Conservation (phyloP, 805 yeast genomes). For the Candida jianshihensis region DNA sequence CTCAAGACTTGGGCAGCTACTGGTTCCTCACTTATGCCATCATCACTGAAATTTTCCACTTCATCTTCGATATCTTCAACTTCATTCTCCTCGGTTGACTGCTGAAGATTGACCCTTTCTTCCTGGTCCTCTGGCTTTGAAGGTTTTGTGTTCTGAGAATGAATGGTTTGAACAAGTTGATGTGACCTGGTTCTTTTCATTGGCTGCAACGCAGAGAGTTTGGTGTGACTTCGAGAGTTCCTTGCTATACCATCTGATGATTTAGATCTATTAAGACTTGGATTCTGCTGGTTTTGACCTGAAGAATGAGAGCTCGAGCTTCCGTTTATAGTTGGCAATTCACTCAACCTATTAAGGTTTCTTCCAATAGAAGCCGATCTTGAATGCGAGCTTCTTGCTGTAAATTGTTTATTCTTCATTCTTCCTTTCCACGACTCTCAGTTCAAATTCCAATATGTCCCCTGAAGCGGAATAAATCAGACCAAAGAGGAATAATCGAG, state of each 20-base stretch:
- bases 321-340: too few relatives aligned
- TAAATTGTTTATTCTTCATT: conserved; percentile 17
- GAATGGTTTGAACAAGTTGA: conserved; percentile 9
- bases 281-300: conserved; percentile 7
- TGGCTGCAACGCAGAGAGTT: conserved; percentile 16
- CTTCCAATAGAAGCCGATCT: conserved; percentile 22
- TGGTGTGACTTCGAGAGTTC: conserved; percentile 17
- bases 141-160: too few relatives aligned
- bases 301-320: conserved; percentile 7
- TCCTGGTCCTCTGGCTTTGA: too few relatives aligned
- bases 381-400: conserved; percentile 15
- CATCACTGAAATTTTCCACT: conserved; percentile 20
- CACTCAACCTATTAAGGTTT: conserved; percentile 18
- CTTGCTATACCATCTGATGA: conserved; percentile 17
- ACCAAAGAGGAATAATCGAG: too few relatives aligned
- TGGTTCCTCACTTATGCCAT: conserved; percentile 4
- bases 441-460: background rate
- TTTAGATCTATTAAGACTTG: conserved; percentile 18
- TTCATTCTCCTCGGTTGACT: conserved; percentile 6
- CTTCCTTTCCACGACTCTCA: too few relatives aligned
- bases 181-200: conserved; percentile 17
- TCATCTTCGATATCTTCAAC: conserved; percentile 14
- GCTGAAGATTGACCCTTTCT: too few relatives aligned
- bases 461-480: too few relatives aligned
- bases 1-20: conserved; percentile 7